Percentiles rank a stretch among this genome's conserved stretches.
These are phyloP conservation scores for Trametes elegans DNA, from an alignment of 768 basidiomycete genomes.

Conservation along the genomic window DNA sequence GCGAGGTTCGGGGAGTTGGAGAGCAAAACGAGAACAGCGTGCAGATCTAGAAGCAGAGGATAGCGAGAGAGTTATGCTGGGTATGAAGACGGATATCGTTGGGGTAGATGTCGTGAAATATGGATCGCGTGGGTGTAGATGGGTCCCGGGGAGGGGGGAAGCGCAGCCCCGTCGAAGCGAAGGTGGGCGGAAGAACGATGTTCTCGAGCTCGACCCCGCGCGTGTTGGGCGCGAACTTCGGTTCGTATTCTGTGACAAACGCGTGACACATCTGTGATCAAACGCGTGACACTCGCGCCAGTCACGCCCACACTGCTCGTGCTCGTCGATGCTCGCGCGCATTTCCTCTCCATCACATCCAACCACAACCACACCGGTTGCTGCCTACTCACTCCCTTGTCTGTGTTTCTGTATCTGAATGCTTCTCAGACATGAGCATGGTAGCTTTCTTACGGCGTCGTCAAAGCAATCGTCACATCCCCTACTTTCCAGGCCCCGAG, in stretches of 20 bases:
- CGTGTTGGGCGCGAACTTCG: background rate
- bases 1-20: background rate
- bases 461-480: no score
- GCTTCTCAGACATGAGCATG: no score
- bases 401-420: no score
- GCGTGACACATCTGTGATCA: conserved; percentile 8
- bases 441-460: no score
- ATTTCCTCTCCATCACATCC: no score
- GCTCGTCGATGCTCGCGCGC: no score
- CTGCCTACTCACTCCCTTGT: no score
- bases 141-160: conserved; percentile 8
- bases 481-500: background rate
- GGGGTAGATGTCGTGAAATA: conserved; percentile 14
- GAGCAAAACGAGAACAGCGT: conserved; percentile 2
- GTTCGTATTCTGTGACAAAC: conserved; percentile 18
- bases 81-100: background rate
- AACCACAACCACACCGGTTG: no score
- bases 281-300: conserved; percentile 5
- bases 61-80: background rate
- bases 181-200: background rate
- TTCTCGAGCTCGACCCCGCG: background rate
- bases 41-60: conserved; percentile 15
- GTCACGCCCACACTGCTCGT: no score
- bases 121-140: conserved; percentile 7
- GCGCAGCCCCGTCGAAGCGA: conserved; percentile 7